These are phyloP conservation scores for Neurospora sp. DNA, from an alignment of 495 filamentous ascomycete genomes.

Conservation along the genomic window DNA sequence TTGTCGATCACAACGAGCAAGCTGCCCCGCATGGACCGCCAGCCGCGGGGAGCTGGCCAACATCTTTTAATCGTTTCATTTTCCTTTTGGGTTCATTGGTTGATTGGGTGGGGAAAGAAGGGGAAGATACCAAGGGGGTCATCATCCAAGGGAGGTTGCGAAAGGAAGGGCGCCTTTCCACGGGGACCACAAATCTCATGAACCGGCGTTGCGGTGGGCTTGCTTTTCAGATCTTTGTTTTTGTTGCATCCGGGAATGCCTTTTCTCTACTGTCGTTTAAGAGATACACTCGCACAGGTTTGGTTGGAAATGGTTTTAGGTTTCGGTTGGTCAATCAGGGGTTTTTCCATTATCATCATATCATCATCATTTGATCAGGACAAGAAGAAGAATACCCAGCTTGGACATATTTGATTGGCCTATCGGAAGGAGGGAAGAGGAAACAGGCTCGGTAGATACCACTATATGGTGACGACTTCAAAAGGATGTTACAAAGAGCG, in stretches of 20 bases:
- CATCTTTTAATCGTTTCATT: background rate
- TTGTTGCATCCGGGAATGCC: constrained; percentile 1
- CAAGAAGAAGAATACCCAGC: constrained; percentile 2
- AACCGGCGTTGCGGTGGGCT: constrained; percentile 13
- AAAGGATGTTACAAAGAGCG: background rate
- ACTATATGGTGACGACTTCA: background rate
- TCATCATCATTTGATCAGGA: background rate
- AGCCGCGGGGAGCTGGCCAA: background rate
- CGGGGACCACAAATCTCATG: constrained; percentile 16
- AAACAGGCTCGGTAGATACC: background rate
- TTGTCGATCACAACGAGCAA: background rate
- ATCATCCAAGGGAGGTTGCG: constrained; percentile 2
- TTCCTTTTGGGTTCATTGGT: constrained; percentile 3
- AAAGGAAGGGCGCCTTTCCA: constrained; percentile 5
- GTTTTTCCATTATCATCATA: background rate
- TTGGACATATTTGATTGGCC: constrained; percentile 4
- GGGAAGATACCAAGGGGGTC: background rate
- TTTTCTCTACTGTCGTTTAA: constrained; percentile 16
- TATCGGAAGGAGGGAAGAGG: background rate
- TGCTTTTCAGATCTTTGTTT: constrained; percentile 1
- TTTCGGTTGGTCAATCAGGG: background rate
- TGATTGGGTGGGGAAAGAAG: background rate
- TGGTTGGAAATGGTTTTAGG: background rate
- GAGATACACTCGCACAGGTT: constrained; percentile 4
- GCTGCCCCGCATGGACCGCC: background rate